Percentiles rank a stretch among this genome's conserved stretches.
phyloP scores from a whole-genome alignment of 805 yeast genomes.

The Komagataella mondaviorum region DNA sequence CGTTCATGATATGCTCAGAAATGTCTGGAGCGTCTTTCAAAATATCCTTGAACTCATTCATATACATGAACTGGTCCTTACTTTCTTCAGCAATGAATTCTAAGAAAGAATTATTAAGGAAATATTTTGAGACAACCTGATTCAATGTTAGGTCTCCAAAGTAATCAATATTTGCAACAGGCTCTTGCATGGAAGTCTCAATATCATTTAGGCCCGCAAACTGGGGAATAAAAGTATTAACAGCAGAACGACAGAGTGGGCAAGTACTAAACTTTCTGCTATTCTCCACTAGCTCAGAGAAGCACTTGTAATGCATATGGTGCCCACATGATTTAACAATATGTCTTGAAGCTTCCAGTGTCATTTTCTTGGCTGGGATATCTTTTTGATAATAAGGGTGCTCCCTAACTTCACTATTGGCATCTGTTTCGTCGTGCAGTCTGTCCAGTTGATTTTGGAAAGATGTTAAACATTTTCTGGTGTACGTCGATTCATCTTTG shows the following conservation, averaged over 20 bases:
- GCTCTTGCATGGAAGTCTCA: neutral
- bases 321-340: slow-evolving; percentile 36
- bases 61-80: slow-evolving; percentile 9
- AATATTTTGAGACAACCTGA: slow-evolving; percentile 17
- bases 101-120: slow-evolving; percentile 12
- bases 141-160: slow-evolving; percentile 13
- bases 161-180: slow-evolving; percentile 6
- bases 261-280: slow-evolving; percentile 19
- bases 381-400: neutral
- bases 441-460: neutral
- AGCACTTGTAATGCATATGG: slow-evolving; percentile 36
- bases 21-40: slow-evolving; percentile 10
- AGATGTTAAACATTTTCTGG: slow-evolving; percentile 4
- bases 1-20: slow-evolving; percentile 3
- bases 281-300: slow-evolving; percentile 12
- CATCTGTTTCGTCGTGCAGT: neutral
- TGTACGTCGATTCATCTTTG: slow-evolving; percentile 5
- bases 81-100: slow-evolving; percentile 11
- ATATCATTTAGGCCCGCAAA: slow-evolving; percentile 13
- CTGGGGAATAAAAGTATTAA: slow-evolving; percentile 31
- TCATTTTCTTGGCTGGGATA: neutral
- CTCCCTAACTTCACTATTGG: neutral
- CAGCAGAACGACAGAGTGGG: slow-evolving; percentile 35
- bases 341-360: slow-evolving; percentile 9
- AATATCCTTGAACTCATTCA: slow-evolving; percentile 6